A percentile compares a stretch with the other conserved stretches of the same genome.
Conservation (phyloP, 1,139 yeast genomes). For the Petasospora fabianii region DNA sequence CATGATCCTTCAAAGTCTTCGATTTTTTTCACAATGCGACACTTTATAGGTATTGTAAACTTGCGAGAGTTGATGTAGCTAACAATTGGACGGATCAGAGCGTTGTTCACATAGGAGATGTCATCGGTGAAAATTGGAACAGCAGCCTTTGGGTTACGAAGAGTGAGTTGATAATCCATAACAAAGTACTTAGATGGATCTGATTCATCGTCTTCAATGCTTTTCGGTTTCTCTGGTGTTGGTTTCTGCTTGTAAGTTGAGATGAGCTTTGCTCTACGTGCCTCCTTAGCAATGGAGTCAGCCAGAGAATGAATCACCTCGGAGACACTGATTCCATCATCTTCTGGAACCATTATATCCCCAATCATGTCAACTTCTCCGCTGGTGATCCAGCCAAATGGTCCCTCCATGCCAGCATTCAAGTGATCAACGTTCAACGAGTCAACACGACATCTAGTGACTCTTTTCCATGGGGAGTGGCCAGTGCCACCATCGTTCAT, state of each 20-base stretch:
- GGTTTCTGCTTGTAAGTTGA: constrained; percentile 20
- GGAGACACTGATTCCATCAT: constrained; percentile 30
- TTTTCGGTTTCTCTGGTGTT: constrained; percentile 27
- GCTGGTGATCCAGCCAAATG: constrained; percentile 92
- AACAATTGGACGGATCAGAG: constrained; percentile 89
- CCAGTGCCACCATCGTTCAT: constrained; percentile 14
- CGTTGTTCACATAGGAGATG: constrained; percentile 83
- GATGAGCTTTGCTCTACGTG: constrained; percentile 32
- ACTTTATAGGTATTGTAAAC: constrained; percentile 83
- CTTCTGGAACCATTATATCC: constrained; percentile 77
- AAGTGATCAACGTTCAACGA: constrained; percentile 83
- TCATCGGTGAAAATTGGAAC: constrained; percentile 86
- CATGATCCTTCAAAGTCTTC: constrained; percentile 91
- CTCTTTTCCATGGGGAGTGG: constrained; percentile 48
- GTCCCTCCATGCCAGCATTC: constrained; percentile 86
- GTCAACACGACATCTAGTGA: constrained; percentile 80
- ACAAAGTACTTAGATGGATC: constrained; percentile 53
- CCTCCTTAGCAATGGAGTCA: constrained; percentile 25
- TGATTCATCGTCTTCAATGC: constrained; percentile 28
- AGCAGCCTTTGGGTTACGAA: constrained; percentile 82
- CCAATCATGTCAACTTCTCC: constrained; percentile 94
- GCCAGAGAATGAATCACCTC: constrained; percentile 24
- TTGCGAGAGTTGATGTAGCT: constrained; percentile 89
- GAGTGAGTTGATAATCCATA: constrained; percentile 70
- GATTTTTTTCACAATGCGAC: constrained; percentile 76